Evolutionary conservation across 2,329 filamentous ascomycete species (phyloP).

Genomic region (Ophiostoma himal-ulmi): DNA sequence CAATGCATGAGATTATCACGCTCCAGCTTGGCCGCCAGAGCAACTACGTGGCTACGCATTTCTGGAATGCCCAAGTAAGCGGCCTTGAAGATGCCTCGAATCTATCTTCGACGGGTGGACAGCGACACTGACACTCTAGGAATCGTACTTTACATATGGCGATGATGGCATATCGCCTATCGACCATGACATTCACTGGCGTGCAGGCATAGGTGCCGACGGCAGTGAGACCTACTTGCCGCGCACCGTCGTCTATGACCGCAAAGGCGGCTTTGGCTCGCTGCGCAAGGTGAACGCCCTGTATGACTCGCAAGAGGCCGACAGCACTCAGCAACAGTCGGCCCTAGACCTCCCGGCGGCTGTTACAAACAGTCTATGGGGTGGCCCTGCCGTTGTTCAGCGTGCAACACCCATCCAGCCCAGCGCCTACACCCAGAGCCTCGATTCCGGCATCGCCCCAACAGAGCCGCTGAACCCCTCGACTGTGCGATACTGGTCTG

Average conservation of each 20-base stretch:
- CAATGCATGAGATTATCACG: slow-evolving; percentile 92
- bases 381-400: slow-evolving; percentile 62
- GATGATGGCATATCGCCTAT: slow-evolving; percentile 60
- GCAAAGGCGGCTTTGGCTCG: slow-evolving; percentile 89
- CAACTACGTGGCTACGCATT: slow-evolving; percentile 92
- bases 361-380: slow-evolving; percentile 33
- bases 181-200: slow-evolving; percentile 84
- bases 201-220: slow-evolving; percentile 73
- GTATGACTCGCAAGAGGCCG: slow-evolving; percentile 55
- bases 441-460: slow-evolving; percentile 63
- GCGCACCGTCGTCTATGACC: slow-evolving; percentile 84
- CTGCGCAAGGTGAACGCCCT: slow-evolving; percentile 81
- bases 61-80: slow-evolving; percentile 85
- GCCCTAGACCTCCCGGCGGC: slow-evolving; percentile 23
- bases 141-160: slow-evolving; percentile 93
- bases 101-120: background rate
- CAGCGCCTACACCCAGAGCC: slow-evolving; percentile 70
- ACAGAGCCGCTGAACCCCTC: slow-evolving; percentile 57
- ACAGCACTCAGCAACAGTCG: slow-evolving; percentile 9
- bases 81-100: background rate
- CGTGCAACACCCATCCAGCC: slow-evolving; percentile 60
- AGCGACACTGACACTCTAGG: slow-evolving; percentile 45
- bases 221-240: slow-evolving; percentile 89
- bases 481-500: slow-evolving; percentile 90
- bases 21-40: slow-evolving; percentile 87